Percentiles rank a stretch among this genome's conserved stretches.
Evolutionary conservation across 2,329 filamentous ascomycete species (phyloP).

Genomic region (Aureobasidium sp.): DNA sequence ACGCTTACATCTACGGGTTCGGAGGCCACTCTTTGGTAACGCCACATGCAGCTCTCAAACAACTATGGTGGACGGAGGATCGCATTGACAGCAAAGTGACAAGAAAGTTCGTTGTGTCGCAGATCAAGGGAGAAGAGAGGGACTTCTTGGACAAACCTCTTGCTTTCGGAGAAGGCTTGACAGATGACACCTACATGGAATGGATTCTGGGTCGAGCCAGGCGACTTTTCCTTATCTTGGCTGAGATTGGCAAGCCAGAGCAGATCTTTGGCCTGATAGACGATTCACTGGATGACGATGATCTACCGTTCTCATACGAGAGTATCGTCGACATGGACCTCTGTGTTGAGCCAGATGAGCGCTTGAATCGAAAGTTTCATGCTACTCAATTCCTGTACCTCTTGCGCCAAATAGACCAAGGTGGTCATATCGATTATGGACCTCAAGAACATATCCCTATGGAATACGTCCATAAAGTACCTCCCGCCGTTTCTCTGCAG

Average conservation of each 20-base stretch:
- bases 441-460: conserved; percentile 63
- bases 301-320: conserved; percentile 61
- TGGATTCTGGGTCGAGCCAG: conserved; percentile 66
- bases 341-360: conserved; percentile 52
- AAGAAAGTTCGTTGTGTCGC: conserved; percentile 57
- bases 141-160: conserved; percentile 56
- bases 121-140: conserved; percentile 57
- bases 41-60: conserved; percentile 42
- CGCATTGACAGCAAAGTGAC: conserved; percentile 64
- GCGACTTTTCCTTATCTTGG: conserved; percentile 62
- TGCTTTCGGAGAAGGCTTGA: conserved; percentile 55
- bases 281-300: conserved; percentile 68
- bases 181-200: conserved; percentile 67
- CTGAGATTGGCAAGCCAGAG: conserved; percentile 62
- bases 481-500: conserved; percentile 39
- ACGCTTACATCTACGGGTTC: conserved; percentile 45
- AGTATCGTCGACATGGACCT: conserved; percentile 58
- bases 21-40: conserved; percentile 45
- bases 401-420: conserved; percentile 55
- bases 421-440: conserved; percentile 56
- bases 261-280: conserved; percentile 71
- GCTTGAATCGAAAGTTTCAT: conserved; percentile 62
- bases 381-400: conserved; percentile 64
- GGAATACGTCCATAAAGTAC: conserved; percentile 56
- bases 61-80: conserved; percentile 64